Percentiles rank a stretch among this genome's conserved stretches.
Evolutionary conservation across 2,329 filamentous ascomycete genomes (phyloP).

Genomic region (Fusarium sp.): DNA sequence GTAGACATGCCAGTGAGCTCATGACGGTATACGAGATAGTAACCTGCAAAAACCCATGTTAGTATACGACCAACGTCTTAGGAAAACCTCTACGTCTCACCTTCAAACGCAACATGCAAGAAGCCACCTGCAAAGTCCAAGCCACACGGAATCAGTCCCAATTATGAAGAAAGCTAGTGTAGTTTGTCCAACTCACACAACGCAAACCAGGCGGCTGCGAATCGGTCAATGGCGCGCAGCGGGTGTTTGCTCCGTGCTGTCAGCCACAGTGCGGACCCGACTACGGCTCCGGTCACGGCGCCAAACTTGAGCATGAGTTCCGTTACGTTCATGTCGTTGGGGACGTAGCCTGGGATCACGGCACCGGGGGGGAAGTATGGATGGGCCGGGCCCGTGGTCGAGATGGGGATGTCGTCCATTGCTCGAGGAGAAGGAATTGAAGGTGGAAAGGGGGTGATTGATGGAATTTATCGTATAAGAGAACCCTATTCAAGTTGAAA

Average conservation of each 20-base stretch:
- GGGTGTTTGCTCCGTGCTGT: constrained; percentile 32
- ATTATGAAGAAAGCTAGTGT: neutral
- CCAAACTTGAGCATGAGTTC: constrained; percentile 53
- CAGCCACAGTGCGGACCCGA: constrained; percentile 48
- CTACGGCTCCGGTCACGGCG: constrained; percentile 50
- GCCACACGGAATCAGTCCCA: neutral
- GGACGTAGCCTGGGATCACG: constrained; percentile 57
- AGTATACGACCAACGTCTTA: neutral
- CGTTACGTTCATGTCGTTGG: constrained; percentile 57
- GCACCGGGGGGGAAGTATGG: constrained; percentile 64
- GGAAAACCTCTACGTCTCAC: constrained; percentile 51
- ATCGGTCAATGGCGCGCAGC: constrained; percentile 52
- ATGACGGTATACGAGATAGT: constrained; percentile 79
- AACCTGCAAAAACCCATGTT: constrained; percentile 61
- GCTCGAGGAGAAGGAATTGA: neutral
- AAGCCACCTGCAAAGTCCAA: constrained; percentile 63
- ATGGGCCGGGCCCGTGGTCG: constrained; percentile 46
- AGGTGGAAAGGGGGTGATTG: neutral
- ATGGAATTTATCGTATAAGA: neutral
- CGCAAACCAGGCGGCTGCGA: constrained; percentile 65
- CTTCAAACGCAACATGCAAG: constrained; percentile 87
- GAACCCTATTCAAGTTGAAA: neutral
- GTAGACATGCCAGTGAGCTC: constrained; percentile 75
- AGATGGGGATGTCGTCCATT: constrained; percentile 13
- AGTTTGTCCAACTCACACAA: constrained; percentile 56